These are phyloP conservation scores for Leccinum subtestaceum DNA, from an alignment of 768 basidiomycete species.

Conservation along the genomic window DNA sequence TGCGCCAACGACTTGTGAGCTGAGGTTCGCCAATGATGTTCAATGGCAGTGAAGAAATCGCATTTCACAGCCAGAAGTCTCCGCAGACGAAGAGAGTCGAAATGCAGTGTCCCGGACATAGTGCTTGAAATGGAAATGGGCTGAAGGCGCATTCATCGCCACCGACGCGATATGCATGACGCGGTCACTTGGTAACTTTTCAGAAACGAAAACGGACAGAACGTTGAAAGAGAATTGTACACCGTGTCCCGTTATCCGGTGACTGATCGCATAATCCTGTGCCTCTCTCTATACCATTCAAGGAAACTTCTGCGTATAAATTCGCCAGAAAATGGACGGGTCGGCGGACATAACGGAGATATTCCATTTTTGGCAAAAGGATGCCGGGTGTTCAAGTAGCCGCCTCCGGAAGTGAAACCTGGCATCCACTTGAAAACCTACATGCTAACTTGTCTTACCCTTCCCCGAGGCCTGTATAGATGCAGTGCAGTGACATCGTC, in stretches of 20 bases:
- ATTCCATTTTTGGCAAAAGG: neutral
- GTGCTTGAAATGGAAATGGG: conserved; percentile 26
- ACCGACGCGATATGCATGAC: conserved; percentile 24
- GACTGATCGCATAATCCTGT: conserved; percentile 24
- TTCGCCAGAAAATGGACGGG: neutral
- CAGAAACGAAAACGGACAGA: conserved; percentile 8
- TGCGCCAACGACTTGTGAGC: conserved; percentile 20
- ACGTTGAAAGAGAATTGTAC: conserved; percentile 6
- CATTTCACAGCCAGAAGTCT: conserved; percentile 32
- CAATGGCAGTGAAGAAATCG: conserved; percentile 32
- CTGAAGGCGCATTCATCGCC: conserved; percentile 30
- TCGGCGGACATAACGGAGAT: conserved; percentile 2
- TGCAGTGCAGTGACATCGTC: conserved; percentile 24
- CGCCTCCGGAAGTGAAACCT: conserved; percentile 17
- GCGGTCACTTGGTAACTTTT: conserved; percentile 7
- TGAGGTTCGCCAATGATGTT: conserved; percentile 17
- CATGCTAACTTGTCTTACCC: conserved; percentile 6
- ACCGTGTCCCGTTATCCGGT: conserved; percentile 24
- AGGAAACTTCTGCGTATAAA: conserved; percentile 1
- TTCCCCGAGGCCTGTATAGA: conserved; percentile 7
- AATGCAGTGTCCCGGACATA: conserved; percentile 31
- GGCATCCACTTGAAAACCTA: neutral
- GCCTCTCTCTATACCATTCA: conserved; percentile 6
- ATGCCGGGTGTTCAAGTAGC: conserved; percentile 20
- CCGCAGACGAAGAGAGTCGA: conserved; percentile 25